Percentiles rank a stretch among this genome's conserved stretches.
Conservation (phyloP, 352 stramenopile species). For the Pythium angustatum region DNA sequence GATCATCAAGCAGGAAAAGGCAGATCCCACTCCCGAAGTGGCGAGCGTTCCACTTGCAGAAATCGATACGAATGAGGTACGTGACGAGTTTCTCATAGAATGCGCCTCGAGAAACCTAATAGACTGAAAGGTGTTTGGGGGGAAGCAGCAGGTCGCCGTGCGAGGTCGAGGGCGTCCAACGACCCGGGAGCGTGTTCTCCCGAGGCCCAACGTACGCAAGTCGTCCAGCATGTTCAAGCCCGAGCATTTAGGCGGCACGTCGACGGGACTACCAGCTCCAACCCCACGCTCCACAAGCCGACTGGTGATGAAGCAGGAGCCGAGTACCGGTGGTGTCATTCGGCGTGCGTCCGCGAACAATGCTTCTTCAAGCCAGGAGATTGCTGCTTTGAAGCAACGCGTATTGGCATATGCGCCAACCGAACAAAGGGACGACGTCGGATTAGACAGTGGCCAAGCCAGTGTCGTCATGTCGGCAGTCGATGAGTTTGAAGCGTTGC, state of each 20-base stretch:
- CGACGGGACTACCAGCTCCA: background rate
- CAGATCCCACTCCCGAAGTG: slow-evolving; percentile 5
- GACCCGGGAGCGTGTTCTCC: slow-evolving; percentile 19
- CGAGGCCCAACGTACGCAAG: slow-evolving; percentile 27
- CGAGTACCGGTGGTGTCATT: background rate
- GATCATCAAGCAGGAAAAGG: background rate
- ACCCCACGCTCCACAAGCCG: slow-evolving; percentile 21
- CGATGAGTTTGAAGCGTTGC: background rate
- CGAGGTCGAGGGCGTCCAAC: slow-evolving; percentile 25
- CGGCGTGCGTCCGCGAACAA: slow-evolving; percentile 26
- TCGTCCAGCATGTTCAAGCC: slow-evolving; percentile 16
- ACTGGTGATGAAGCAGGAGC: slow-evolving; percentile 25
- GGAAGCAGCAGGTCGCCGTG: background rate
- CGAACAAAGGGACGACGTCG: slow-evolving; percentile 1
- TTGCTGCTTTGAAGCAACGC: background rate
- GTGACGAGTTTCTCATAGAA: background rate
- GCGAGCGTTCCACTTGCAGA: background rate
- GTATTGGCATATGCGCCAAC: slow-evolving; percentile 3
- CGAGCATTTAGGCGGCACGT: background rate
- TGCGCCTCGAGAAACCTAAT: too few relatives aligned
- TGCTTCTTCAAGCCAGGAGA: slow-evolving; percentile 1
- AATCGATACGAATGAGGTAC: slow-evolving; percentile 23
- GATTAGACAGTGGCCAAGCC: slow-evolving; percentile 14
- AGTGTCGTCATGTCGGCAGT: background rate
- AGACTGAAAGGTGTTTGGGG: too few relatives aligned